Evolutionary conservation across 2,329 filamentous ascomycete species (phyloP).

Genomic region (Orbilia quercus): DNA sequence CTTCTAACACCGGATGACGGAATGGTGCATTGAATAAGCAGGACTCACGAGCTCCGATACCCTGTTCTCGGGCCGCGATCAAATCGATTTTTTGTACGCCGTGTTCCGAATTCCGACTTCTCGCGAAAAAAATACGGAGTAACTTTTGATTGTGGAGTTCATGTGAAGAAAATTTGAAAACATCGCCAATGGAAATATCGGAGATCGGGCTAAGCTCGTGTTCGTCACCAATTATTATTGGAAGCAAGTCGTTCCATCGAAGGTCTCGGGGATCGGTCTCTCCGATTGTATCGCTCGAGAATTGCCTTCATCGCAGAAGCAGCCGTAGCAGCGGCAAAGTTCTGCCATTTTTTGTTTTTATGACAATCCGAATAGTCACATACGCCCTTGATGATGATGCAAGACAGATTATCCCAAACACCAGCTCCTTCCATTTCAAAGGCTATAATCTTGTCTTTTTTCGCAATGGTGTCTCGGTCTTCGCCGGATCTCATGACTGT

Average conservation of each 20-base stretch:
- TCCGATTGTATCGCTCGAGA: conserved; percentile 53
- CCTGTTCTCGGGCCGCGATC: conserved; percentile 16
- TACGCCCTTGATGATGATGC: conserved; percentile 62
- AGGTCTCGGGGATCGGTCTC: conserved; percentile 32
- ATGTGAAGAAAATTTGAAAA: too few species aligned
- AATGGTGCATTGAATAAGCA: neutral
- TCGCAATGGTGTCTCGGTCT: conserved; percentile 60
- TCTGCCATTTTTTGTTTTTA: conserved; percentile 64
- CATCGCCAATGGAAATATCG: too few species aligned
- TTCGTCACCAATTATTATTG: conserved; percentile 20
- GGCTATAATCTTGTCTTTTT: conserved; percentile 58
- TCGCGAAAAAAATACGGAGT: neutral
- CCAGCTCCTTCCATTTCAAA: conserved; percentile 64
- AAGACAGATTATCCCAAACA: conserved; percentile 62
- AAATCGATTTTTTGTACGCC: conserved; percentile 2
- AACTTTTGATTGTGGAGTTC: too few species aligned
- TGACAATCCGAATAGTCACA: conserved; percentile 65
- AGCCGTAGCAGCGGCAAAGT: conserved; percentile 63
- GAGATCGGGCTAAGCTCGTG: conserved; percentile 6
- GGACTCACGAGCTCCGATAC: conserved; percentile 25
- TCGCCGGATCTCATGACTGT: conserved; percentile 62
- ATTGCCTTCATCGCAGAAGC: conserved; percentile 62
- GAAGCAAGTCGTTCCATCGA: conserved; percentile 18
- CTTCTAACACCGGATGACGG: conserved; percentile 10
- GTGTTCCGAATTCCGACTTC: neutral